These are phyloP conservation scores for Mortierella antarctica DNA, from an alignment of 192 early-diverging fungal genomes.

Conservation along the genomic window DNA sequence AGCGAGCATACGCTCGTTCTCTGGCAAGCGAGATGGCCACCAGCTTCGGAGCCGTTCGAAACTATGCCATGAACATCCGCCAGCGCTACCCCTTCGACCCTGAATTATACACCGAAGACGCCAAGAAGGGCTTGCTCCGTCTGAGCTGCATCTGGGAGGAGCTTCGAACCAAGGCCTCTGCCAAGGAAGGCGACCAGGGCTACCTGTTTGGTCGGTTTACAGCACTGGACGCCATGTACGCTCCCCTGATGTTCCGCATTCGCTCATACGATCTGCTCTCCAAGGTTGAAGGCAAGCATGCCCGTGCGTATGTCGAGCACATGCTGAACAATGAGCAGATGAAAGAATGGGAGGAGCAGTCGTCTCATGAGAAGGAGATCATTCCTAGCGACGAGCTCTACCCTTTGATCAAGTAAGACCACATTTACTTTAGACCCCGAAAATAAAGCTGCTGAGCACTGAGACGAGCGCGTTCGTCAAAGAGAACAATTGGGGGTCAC, in stretches of 20 bases:
- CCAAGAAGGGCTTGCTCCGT: constrained; percentile 21
- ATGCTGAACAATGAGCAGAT: constrained; percentile 26
- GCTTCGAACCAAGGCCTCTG: constrained; percentile 34
- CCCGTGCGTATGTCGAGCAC: constrained; percentile 26
- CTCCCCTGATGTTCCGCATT: constrained; percentile 43
- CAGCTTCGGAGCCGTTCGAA: constrained; percentile 27
- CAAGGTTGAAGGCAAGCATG: constrained; percentile 29
- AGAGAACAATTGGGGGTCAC: too few species aligned
- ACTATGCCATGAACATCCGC: constrained; percentile 49
- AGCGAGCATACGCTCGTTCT: constrained; percentile 51
- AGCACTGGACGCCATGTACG: constrained; percentile 54
- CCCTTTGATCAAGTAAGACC: neutral
- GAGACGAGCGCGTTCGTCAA: too few species aligned
- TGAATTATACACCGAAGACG: constrained; percentile 11
- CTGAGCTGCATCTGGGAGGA: constrained; percentile 45
- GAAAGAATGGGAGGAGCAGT: constrained; percentile 37
- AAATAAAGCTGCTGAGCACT: too few species aligned
- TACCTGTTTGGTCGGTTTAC: constrained; percentile 55
- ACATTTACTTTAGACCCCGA: neutral
- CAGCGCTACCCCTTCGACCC: constrained; percentile 17
- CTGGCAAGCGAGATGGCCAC: constrained; percentile 52
- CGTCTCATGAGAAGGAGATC: constrained; percentile 29
- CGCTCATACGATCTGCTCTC: constrained; percentile 8
- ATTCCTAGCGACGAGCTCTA: constrained; percentile 34
- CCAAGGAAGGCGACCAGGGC: constrained; percentile 35